Base-by-base conservation (phyloP, 805 yeast species). In the Yarrowia sp. region DNA sequence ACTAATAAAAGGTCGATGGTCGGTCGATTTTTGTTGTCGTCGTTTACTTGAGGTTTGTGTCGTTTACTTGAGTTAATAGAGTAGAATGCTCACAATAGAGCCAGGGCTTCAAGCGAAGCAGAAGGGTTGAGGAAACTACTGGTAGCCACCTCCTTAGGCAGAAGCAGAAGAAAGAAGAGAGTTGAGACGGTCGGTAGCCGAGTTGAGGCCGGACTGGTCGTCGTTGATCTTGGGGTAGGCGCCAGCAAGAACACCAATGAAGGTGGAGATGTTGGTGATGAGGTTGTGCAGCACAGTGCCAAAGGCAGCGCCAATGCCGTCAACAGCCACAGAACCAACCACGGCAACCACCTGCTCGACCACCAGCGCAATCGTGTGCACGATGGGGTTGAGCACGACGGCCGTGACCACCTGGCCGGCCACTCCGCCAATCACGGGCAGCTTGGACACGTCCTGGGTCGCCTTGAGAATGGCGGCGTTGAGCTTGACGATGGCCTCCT, bases 181-280 rank as follows among this genome's bases (percentile, higher is more conserved):
- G 61, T 39, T 39, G 3, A 55, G 61, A n/a, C 46, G 39, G 15
- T 46, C 39, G 20, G 61, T 39, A 24, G 61, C 61, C 6, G 9
- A 46, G 46, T 55, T 55, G 24, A 55, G 46, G 3, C 61, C 61
- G 19, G 46, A 39, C 46, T 55, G 46, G 15, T 39, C 61, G 34
- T 55, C 61, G 46, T 39, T 55, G 46, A 55, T 55, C 61, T 55
- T n/a, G 61, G 61, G 61, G 61, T 55, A 55, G n/a, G 61, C 44
- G 2, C 61, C 61, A 7, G 61, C 61, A 15, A 55, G 61, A 24
- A 40, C 61, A 0, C 46, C 44, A 9, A 55, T 55, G 20, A 55
- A 55, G 46, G 61, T 55, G 46, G 61, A 55, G 24, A 55, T 39
- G 61, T 55, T 39, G 61, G 38, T 39, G 46, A 55, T 55, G 38